Conservation (phyloP, 2,329 filamentous ascomycete genomes). For the Aspergillus eucalypticola region DNA sequence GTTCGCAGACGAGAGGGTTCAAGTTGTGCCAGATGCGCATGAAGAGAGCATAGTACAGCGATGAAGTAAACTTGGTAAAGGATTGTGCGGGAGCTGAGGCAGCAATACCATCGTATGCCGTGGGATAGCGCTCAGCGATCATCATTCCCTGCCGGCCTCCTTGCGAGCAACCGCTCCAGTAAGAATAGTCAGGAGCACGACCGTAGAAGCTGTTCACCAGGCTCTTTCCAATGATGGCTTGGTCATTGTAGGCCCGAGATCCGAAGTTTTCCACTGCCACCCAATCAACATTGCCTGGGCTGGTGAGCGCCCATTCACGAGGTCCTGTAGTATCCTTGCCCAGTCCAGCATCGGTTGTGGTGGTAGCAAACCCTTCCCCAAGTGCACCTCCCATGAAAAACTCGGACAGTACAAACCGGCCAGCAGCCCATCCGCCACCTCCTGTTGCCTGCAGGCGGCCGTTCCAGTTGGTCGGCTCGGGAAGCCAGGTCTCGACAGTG, state of each 20-base stretch:
- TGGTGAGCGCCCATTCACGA: constrained; percentile 11
- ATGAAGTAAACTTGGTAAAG: constrained; percentile 1
- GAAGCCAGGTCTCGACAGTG: constrained; percentile 37
- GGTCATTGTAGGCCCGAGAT: neutral
- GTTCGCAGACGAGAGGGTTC: neutral
- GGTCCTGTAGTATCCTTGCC: neutral
- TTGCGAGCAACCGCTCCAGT: constrained; percentile 49
- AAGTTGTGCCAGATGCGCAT: neutral
- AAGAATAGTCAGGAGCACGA: constrained; percentile 36
- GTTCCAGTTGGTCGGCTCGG: constrained; percentile 37
- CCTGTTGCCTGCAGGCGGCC: constrained; percentile 41
- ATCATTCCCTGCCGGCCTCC: constrained; percentile 50
- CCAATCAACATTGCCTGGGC: constrained; percentile 1
- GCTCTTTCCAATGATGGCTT: constrained; percentile 28
- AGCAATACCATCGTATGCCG: constrained; percentile 50
- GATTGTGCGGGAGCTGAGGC: constrained; percentile 41
- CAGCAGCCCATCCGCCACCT: constrained; percentile 38
- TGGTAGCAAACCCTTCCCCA: constrained; percentile 11
- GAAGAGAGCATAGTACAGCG: neutral
- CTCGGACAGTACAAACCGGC: constrained; percentile 11
- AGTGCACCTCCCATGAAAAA: constrained; percentile 17
- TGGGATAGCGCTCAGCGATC: constrained; percentile 44
- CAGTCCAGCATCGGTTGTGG: constrained; percentile 16
- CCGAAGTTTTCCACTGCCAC: constrained; percentile 9
- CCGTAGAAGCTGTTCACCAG: constrained; percentile 35